Evolutionary conservation across 768 basidiomycete species (phyloP).

Genomic region (Xerocomellus chrysenteron): DNA sequence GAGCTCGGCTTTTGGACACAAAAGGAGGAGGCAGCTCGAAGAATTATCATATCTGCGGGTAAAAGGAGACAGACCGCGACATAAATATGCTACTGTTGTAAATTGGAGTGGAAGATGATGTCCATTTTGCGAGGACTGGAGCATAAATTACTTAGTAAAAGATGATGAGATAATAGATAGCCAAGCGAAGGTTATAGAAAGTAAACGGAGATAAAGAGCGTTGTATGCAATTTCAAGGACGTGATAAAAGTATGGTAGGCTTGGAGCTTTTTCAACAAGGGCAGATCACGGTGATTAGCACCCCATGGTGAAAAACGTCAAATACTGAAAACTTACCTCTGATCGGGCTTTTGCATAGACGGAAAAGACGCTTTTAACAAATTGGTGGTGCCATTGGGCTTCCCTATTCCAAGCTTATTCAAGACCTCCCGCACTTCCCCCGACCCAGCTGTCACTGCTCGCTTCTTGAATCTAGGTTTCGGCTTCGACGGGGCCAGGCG

Average conservation of each 20-base stretch:
- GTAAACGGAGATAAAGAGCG: conserved; percentile 8
- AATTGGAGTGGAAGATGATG: conserved; percentile 6
- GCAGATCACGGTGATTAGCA: conserved; percentile 6
- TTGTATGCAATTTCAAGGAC: conserved; percentile 14
- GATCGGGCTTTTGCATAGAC: conserved; percentile 45
- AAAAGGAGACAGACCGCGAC: conserved; percentile 27
- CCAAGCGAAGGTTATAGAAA: neutral
- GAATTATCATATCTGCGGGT: conserved; percentile 48
- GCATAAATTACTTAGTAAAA: conserved; percentile 21
- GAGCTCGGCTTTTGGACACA: conserved; percentile 88
- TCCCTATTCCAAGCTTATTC: conserved; percentile 81
- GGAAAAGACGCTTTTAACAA: conserved; percentile 75
- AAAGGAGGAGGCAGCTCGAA: conserved; percentile 75
- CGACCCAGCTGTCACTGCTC: conserved; percentile 48
- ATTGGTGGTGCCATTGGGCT: conserved; percentile 55
- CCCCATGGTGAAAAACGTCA: neutral
- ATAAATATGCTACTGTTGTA: conserved; percentile 17
- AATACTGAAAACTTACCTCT: conserved; percentile 33
- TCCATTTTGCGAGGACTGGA: conserved; percentile 16
- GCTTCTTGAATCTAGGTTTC: conserved; percentile 57
- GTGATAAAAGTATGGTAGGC: conserved; percentile 9
- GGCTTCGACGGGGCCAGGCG: conserved; percentile 48
- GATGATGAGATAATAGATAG: conserved; percentile 13
- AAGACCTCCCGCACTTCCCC: conserved; percentile 80
- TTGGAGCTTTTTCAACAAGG: conserved; percentile 14